Percentiles rank a stretch among this genome's conserved stretches.
Conservation (phyloP, 2,329 filamentous ascomycete species). For the Drechslerella dactyloides region DNA sequence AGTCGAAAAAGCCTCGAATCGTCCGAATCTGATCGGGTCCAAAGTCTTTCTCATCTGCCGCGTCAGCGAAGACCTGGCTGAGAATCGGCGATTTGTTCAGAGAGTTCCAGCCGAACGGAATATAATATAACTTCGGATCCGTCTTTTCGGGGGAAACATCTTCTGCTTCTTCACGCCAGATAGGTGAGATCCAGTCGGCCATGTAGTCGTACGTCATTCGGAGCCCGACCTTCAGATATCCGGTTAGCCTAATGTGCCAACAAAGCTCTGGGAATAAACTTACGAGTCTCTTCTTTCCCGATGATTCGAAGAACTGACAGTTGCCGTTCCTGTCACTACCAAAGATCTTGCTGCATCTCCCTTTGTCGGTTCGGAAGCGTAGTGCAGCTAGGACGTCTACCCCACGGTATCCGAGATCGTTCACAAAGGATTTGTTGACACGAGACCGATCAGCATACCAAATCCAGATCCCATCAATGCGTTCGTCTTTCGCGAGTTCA, state of each 20-base stretch:
- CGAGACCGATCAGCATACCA: conserved; percentile 44
- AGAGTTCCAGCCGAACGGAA: conserved; percentile 42
- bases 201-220: conserved; percentile 48
- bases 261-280: background rate
- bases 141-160: conserved; percentile 24
- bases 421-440: conserved; percentile 38
- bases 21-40: conserved; percentile 39
- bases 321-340: conserved; percentile 39
- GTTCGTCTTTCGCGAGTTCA: conserved; percentile 39
- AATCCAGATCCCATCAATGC: conserved; percentile 42
- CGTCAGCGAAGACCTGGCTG: conserved; percentile 38
- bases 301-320: conserved; percentile 48
- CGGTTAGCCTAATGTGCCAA: conserved; percentile 3
- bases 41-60: conserved; percentile 37
- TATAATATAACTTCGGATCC: conserved; percentile 34
- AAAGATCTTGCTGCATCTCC: conserved; percentile 31
- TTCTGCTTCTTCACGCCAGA: conserved; percentile 35
- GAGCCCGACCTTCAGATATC: conserved; percentile 21
- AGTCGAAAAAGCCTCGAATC: conserved; percentile 41
- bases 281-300: conserved; percentile 47
- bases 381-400: conserved; percentile 38
- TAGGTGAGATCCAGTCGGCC: conserved; percentile 49
- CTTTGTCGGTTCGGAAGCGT: conserved; percentile 40
- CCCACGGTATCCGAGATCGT: conserved; percentile 42
- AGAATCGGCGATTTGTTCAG: conserved; percentile 28